Percentiles rank a stretch among this genome's conserved stretches.
These are phyloP conservation scores for Taphrina communis DNA, from an alignment of 1,139 yeast genomes.

Conservation along the genomic window DNA sequence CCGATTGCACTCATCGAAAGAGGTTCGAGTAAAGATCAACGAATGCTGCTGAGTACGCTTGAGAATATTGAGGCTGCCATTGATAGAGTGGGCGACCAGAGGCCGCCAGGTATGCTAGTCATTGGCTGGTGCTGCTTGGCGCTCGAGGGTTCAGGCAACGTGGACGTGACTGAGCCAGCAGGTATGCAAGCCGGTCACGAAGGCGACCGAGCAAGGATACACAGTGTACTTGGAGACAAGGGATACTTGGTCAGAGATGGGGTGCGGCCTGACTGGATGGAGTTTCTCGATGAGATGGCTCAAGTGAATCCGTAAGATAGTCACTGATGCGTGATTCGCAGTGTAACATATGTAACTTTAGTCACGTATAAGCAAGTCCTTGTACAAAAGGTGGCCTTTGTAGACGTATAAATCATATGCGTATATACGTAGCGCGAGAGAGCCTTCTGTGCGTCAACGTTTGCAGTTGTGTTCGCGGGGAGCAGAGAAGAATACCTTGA, in stretches of 20 bases:
- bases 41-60: slow-evolving; percentile 77
- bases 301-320: not conserved
- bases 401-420: too few species aligned
- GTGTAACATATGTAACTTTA: too few species aligned
- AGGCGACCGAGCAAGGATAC: slow-evolving; percentile 21
- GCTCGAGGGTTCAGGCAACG: slow-evolving; percentile 42
- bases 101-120: slow-evolving; percentile 92
- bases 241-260: slow-evolving; percentile 30
- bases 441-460: too few species aligned
- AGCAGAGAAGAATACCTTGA: too few species aligned
- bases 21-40: slow-evolving; percentile 91
- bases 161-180: slow-evolving; percentile 31
- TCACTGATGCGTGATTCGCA: too few species aligned
- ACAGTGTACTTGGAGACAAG: slow-evolving; percentile 22
- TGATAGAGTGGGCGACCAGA: slow-evolving; percentile 72
- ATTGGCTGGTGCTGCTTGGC: slow-evolving; percentile 82
- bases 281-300: slow-evolving; percentile 32
- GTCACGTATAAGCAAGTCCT: too few species aligned
- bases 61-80: slow-evolving; percentile 72
- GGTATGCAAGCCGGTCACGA: slow-evolving; percentile 24
- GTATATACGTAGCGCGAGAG: too few species aligned
- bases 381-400: too few species aligned
- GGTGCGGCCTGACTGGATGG: slow-evolving; percentile 27
- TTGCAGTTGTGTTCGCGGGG: too few species aligned
- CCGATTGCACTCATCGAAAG: slow-evolving; percentile 90